Conservation (phyloP, 495 filamentous ascomycete genomes). For the Penicillium antarcticum region DNA sequence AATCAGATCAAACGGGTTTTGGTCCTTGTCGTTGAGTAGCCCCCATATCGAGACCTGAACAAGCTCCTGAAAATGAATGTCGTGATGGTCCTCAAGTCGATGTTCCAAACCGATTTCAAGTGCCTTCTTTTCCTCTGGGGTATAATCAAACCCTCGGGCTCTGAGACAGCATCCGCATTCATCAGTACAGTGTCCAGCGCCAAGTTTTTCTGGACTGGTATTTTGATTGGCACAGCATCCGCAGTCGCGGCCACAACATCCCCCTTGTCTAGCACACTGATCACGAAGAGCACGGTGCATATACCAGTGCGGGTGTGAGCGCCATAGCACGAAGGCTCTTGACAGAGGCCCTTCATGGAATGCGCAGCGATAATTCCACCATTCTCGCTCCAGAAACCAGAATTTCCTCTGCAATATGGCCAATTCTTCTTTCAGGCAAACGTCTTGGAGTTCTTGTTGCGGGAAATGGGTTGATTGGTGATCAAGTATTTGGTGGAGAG, state of each 20-base stretch:
- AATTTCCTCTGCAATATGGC: background rate
- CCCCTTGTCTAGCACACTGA: conserved; percentile 2
- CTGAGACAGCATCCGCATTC: conserved; percentile 6
- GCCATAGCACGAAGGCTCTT: background rate
- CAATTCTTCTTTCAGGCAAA: no score
- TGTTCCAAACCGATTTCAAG: no score
- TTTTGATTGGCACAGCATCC: conserved; percentile 1
- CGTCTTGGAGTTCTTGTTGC: background rate
- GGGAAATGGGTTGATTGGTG: no score
- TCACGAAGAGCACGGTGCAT: background rate
- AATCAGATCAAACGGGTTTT: background rate
- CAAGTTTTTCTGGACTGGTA: background rate
- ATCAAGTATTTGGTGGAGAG: no score
- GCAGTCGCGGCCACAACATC: conserved; percentile 7
- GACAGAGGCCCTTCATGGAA: background rate
- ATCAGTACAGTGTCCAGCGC: conserved; percentile 6
- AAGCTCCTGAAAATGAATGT: no score
- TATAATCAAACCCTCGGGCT: background rate
- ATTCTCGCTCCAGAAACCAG: background rate
- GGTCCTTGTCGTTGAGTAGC: background rate
- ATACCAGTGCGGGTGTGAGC: conserved; percentile 3
- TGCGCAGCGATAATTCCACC: background rate
- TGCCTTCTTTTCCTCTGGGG: background rate
- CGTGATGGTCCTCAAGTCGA: no score
- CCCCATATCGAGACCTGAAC: background rate